phyloP scores from a whole-genome alignment of 805 yeast species.

The Pichia scutulata region DNA sequence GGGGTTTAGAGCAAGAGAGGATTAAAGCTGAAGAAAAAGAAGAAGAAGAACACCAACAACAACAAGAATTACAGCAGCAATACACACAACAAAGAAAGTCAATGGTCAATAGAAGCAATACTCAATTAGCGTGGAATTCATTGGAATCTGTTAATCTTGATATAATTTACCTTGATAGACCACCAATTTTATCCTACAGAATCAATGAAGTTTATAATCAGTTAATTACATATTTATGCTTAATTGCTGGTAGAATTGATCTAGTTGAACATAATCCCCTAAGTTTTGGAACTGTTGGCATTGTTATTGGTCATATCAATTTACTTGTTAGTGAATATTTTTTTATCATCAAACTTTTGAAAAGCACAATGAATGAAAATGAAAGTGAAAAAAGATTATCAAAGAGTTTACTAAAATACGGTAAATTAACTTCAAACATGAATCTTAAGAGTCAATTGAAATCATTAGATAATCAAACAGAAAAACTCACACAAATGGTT shows the following conservation, averaged over 20 bases:
- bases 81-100: background rate
- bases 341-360: conserved; percentile 19
- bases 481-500: conserved; percentile 43
- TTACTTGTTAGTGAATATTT: conserved; percentile 52
- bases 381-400: conserved; percentile 1
- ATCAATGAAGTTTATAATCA: conserved; percentile 57
- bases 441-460: conserved; percentile 38
- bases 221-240: conserved; percentile 51
- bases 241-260: conserved; percentile 71
- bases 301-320: conserved; percentile 61
- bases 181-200: conserved; percentile 59
- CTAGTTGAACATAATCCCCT: conserved; percentile 64
- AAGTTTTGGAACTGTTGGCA: conserved; percentile 63
- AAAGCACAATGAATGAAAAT: conserved; percentile 7
- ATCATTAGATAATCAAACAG: conserved; percentile 40
- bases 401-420: background rate
- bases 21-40: conserved; percentile 19
- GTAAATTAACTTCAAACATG: conserved; percentile 7
- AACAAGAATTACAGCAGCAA: background rate
- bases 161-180: conserved; percentile 38
- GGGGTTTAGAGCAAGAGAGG: conserved; percentile 58
- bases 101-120: conserved; percentile 13
- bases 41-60: background rate
- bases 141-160: conserved; percentile 12
- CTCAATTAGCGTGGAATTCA: background rate